Conservation (phyloP, 495 filamentous ascomycete genomes). For the Rhypophila decipiens region DNA sequence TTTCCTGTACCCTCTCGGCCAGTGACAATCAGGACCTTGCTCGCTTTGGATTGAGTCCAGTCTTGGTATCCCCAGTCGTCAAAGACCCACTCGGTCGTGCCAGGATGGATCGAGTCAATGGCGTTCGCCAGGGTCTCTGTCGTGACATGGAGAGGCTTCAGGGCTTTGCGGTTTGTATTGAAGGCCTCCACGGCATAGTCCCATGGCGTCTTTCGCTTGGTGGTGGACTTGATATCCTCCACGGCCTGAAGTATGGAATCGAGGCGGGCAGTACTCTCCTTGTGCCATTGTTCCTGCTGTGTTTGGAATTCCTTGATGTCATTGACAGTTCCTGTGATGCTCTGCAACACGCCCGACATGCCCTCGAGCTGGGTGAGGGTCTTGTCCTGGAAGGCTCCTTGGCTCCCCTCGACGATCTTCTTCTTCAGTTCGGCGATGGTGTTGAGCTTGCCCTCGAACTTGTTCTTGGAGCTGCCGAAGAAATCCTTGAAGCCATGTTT, state of each 20-base stretch:
- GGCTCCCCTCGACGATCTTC: constrained; percentile 21
- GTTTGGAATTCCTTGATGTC: constrained; percentile 13
- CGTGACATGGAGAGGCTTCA: constrained; percentile 6
- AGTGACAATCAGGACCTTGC: constrained; percentile 10
- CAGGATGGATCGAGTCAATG: constrained; percentile 12
- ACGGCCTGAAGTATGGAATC: constrained; percentile 9
- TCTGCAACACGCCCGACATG: constrained; percentile 6
- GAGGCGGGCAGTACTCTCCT: constrained; percentile 8
- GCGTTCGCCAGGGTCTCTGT: constrained; percentile 5
- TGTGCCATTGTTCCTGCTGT: constrained; percentile 9
- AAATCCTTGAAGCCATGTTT: constrained; percentile 23
- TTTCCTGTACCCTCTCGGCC: constrained; percentile 22
- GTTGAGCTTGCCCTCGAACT: constrained; percentile 18
- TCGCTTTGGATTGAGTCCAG: constrained; percentile 3
- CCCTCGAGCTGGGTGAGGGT: constrained; percentile 12
- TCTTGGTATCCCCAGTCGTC: constrained; percentile 1
- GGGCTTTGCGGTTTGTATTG: constrained; percentile 6
- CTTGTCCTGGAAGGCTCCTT: constrained; percentile 21
- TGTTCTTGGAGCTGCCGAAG: constrained; percentile 14
- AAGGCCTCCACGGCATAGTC: constrained; percentile 18
- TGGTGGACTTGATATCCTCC: constrained; percentile 12
- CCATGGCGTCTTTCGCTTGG: constrained; percentile 18
- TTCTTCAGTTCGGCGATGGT: constrained; percentile 12
- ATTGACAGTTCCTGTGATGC: constrained; percentile 9
- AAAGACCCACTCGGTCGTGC: constrained; percentile 20